Evolutionary conservation across 495 filamentous ascomycete species (phyloP), one percentile per base, ranked within the genome.

Genomic region (Penicillium goetzii): DNA sequence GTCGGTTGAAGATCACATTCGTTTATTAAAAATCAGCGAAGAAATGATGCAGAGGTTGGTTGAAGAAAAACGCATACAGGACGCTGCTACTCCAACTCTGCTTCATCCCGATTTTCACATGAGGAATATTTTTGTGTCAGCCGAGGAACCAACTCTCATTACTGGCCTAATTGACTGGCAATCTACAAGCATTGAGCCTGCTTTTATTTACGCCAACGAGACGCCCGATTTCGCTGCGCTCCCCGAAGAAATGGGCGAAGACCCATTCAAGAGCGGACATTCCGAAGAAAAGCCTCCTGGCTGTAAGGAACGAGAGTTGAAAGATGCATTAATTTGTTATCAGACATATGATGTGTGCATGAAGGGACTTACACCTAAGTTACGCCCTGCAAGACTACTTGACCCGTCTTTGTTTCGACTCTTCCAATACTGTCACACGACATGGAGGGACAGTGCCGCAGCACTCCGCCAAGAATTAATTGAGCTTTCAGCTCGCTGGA

Each of bases 151-250:
- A 50, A 76, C 78, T 17, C 8, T 70, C 15, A 70, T 82, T n/a
- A 76, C 73, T 9, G 70, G 72, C 25, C 56, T 80, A 3, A 72
- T 81, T 36, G 78, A 81, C 52, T 79, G 78, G 78, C 73, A 81
- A 68, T 72, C 68, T 26, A 61, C 74, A 21, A 73, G 70, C 54
- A 72, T 78, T 58, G 72, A 76, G 55, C 79, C 76, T 33, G 71
- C 73, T 43, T 80, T 80, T 62, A 61, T 69, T n/a, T 78, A 77
- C 54, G 68, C 68, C 26, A 73, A 77, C 30, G 14, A 59, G 43
- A 59, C 43, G 4, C 76, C 76, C 3, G 79, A 81, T 64, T 78
- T 82, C 62, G 74, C 73, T 58, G 26, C 53, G 34, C 59, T 59
- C 8, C 66, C 67, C 5, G 30, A 40, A 1, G 25, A 58, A 15